Base-by-base conservation (phyloP, 768 basidiomycete species). In the Leccinum truebloodii region DNA sequence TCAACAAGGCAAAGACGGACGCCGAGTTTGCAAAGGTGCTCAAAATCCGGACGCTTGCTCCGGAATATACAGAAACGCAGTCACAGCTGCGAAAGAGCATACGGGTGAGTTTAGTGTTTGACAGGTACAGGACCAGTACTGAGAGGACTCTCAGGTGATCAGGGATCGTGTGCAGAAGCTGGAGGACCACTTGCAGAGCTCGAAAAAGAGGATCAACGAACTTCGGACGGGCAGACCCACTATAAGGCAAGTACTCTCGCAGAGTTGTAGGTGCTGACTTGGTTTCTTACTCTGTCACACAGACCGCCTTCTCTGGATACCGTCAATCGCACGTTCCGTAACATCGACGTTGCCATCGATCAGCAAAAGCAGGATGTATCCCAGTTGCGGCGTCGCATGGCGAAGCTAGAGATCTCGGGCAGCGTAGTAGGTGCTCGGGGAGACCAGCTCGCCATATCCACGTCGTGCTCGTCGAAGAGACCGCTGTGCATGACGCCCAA, bases 251-350 rank as follows among this genome's bases (percentile, higher is more conserved):
- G 83, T 76, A 14, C 30, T 24, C 0, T 55, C n/a, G 16, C 16
- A 22, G 16, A 53, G 46, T 9, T 39, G 32, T 14, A 49, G 28
- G 18, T 3, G 8, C 34, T n/a, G 35, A 28, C 50, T 18, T 50
- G 49, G 26, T 24, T 50, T 50, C 1, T 30, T 49, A 51, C 52
- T 50, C 57, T 24, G 51, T 6, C n/a, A 53, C 52, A 24, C 68
- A 95, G 94, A 64, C 82, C 92, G 6, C 94, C 94, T 1, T 86
- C 92, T 7, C 75, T 97, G 54, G 95, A 95, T 67, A 88, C 90
- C 1, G 84, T 96, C 70, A 87, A 80, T 65, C 84, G 92, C 34
- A 90, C 92, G 0, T 89, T 91, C 67, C 85, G 89, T 46, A 95
- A 95, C 71, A 92, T 97, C 66, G 89, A 93, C 57, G 70, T 85